Conservation (phyloP, 2,329 filamentous ascomycete genomes). For the Fusarium musae region DNA sequence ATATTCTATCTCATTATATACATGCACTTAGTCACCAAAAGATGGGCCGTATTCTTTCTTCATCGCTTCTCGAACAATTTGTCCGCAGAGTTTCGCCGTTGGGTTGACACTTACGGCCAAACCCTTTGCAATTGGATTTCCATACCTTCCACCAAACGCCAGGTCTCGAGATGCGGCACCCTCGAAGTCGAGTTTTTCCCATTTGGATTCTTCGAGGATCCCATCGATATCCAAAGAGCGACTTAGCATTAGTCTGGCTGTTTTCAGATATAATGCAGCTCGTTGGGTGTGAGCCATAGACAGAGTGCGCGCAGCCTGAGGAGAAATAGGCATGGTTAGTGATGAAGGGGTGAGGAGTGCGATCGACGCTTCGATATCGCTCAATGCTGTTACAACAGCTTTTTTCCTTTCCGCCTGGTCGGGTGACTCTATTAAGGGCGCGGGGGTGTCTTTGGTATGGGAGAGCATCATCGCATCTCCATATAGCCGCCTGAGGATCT, state of each 20-base stretch:
- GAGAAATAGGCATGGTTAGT: slow-evolving; percentile 65
- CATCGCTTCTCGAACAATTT: slow-evolving; percentile 76
- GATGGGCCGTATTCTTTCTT: slow-evolving; percentile 72
- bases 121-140: slow-evolving; percentile 72
- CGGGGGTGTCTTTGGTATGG: slow-evolving; percentile 50
- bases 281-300: slow-evolving; percentile 78
- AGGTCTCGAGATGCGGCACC: slow-evolving; percentile 72
- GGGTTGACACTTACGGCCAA: slow-evolving; percentile 74
- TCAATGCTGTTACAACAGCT: slow-evolving; percentile 56
- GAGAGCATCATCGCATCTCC: slow-evolving; percentile 68
- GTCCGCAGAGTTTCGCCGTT: slow-evolving; percentile 74
- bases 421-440: slow-evolving; percentile 55
- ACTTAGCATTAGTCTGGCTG: slow-evolving; percentile 60
- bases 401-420: slow-evolving; percentile 51
- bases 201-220: slow-evolving; percentile 57
- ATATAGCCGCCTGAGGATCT: slow-evolving; percentile 70
- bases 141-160: slow-evolving; percentile 71
- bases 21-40: slow-evolving; percentile 51
- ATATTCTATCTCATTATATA: slow-evolving; percentile 16
- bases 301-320: slow-evolving; percentile 72
- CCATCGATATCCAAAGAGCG: slow-evolving; percentile 54
- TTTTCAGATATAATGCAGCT: slow-evolving; percentile 71
- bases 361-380: slow-evolving; percentile 69
- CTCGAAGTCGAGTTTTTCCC: slow-evolving; percentile 68
- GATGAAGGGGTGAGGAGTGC: slow-evolving; percentile 65